Evolutionary conservation across 805 yeast genomes (phyloP).

Genomic region (Yamadazyma tumulicola): DNA sequence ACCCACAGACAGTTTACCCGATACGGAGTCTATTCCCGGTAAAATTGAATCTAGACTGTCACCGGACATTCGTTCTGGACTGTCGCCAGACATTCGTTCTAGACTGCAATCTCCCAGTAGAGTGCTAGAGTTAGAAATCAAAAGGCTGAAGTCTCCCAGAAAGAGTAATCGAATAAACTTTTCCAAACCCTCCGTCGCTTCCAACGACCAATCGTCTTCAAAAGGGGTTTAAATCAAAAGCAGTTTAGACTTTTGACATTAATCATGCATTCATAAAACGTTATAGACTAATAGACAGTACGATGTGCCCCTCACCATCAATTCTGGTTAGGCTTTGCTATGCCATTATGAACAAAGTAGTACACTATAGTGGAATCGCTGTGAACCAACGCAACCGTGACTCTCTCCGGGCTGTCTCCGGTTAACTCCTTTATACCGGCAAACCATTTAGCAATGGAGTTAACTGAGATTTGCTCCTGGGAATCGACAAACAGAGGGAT

Average conservation of each 20-base stretch:
- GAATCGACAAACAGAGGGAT: conserved; percentile 28
- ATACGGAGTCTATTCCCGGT: too few relatives aligned
- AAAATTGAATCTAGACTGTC: too few relatives aligned
- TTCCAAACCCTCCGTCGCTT: conserved; percentile 1
- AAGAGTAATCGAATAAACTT: conserved; percentile 1
- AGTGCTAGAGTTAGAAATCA: conserved; percentile 9
- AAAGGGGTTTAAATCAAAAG: neutral
- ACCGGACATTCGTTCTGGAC: neutral
- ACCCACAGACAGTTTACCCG: too few relatives aligned
- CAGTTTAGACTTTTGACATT: too few relatives aligned
- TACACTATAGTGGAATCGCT: conserved; percentile 72
- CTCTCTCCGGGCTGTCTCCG: conserved; percentile 34
- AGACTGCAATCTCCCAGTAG: conserved; percentile 12
- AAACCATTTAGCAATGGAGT: conserved; percentile 41
- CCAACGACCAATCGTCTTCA: neutral
- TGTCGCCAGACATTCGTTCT: conserved; percentile 1
- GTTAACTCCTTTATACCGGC: conserved; percentile 16
- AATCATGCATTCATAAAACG: too few relatives aligned
- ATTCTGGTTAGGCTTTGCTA: conserved; percentile 60
- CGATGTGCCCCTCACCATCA: too few relatives aligned
- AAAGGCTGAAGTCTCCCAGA: conserved; percentile 8
- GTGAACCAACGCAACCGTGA: conserved; percentile 55
- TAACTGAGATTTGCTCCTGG: conserved; percentile 29
- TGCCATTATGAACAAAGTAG: conserved; percentile 63
- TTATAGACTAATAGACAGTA: too few relatives aligned